These are phyloP conservation scores for Barnettozyma californica DNA, from an alignment of 805 yeast species.

Conservation along the genomic window DNA sequence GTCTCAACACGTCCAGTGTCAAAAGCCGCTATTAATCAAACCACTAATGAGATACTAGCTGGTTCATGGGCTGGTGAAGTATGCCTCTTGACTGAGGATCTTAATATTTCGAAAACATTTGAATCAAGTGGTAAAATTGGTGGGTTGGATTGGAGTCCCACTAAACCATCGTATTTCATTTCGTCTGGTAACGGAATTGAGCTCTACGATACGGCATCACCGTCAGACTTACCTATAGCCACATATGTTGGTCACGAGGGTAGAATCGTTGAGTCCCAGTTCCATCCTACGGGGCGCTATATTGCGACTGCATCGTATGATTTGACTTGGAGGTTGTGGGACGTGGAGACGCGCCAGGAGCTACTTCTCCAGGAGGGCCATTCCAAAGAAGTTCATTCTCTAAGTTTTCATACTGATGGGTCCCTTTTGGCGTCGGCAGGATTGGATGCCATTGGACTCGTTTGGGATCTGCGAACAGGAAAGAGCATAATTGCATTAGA, in stretches of 20 bases:
- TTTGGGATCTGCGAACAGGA: constrained; percentile 90
- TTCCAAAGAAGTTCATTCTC: constrained; percentile 58
- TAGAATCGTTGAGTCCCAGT: constrained; percentile 55
- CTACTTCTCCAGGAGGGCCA: constrained; percentile 83
- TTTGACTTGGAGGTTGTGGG: constrained; percentile 88
- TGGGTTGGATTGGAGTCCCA: constrained; percentile 61
- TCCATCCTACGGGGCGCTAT: constrained; percentile 58
- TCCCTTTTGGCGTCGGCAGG: constrained; percentile 74
- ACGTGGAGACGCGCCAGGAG: constrained; percentile 42
- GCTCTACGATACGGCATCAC: constrained; percentile 25
- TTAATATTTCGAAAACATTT: constrained; percentile 27
- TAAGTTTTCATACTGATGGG: constrained; percentile 73
- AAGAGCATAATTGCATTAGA: constrained; percentile 48
- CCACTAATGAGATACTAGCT: constrained; percentile 41
- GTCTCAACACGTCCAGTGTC: constrained; percentile 69
- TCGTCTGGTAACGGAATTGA: constrained; percentile 45
- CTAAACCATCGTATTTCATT: constrained; percentile 27
- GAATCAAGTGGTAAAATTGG: constrained; percentile 57
- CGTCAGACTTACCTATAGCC: neutral
- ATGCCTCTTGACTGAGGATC: constrained; percentile 39
- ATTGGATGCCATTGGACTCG: constrained; percentile 59
- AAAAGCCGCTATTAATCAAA: constrained; percentile 39
- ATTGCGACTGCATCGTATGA: constrained; percentile 76
- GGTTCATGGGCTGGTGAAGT: constrained; percentile 86
- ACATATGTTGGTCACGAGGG: constrained; percentile 36